These are phyloP conservation scores for Colletotrichum tamarilloi DNA, from an alignment of 2,329 filamentous ascomycete species.

Conservation along the genomic window DNA sequence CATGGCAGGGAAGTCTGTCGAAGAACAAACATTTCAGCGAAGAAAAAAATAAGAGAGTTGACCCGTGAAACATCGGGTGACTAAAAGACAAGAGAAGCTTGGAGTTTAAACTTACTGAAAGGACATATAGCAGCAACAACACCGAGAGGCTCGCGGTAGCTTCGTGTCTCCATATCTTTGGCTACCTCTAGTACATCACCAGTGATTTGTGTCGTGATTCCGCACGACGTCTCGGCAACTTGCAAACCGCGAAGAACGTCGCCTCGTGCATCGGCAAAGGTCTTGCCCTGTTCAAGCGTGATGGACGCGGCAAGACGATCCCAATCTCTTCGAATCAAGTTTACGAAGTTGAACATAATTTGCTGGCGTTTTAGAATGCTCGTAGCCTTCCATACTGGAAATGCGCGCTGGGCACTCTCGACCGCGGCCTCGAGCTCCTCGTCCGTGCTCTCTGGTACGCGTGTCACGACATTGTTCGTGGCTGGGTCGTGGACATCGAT, in stretches of 20 bases:
- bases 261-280: slow-evolving; percentile 76
- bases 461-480: no score
- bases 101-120: slow-evolving; percentile 65
- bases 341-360: slow-evolving; percentile 79
- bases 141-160: slow-evolving; percentile 76
- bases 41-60: no score
- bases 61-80: no score
- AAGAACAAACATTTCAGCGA: neutral
- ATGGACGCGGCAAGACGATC: slow-evolving; percentile 79
- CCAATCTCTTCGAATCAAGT: slow-evolving; percentile 77
- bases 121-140: slow-evolving; percentile 79
- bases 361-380: slow-evolving; percentile 74
- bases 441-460: slow-evolving; percentile 66
- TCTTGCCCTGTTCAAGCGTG: slow-evolving; percentile 81
- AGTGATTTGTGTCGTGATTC: slow-evolving; percentile 76
- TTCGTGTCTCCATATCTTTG: slow-evolving; percentile 82
- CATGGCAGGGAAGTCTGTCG: slow-evolving; percentile 78
- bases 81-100: neutral
- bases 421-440: slow-evolving; percentile 74
- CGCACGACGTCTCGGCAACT: slow-evolving; percentile 80
- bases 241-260: slow-evolving; percentile 79
- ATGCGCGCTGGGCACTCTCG: slow-evolving; percentile 74
- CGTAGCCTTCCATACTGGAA: slow-evolving; percentile 72
- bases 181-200: slow-evolving; percentile 79
- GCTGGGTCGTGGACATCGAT: neutral